Conservation (phyloP, 805 yeast genomes). For the Lachancea nothofagi region DNA sequence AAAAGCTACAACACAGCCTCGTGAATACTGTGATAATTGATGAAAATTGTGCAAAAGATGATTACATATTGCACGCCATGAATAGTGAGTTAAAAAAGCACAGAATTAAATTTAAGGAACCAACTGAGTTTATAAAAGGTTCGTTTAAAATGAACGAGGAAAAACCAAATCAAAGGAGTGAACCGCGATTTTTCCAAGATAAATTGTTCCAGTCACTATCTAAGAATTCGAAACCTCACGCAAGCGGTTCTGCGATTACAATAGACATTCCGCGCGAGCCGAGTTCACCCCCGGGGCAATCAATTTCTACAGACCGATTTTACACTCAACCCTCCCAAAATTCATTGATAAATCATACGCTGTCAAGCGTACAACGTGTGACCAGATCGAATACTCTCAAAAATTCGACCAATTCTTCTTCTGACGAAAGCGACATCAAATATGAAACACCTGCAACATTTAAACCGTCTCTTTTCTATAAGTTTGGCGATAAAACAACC, state of each 20-base stretch:
- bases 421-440: background rate
- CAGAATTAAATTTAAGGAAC: background rate
- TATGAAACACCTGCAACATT: constrained; percentile 27
- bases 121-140: background rate
- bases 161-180: background rate
- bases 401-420: background rate
- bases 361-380: constrained; percentile 3
- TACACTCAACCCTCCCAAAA: background rate
- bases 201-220: background rate
- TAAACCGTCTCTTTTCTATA: constrained; percentile 43
- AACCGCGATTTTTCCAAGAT: constrained; percentile 1
- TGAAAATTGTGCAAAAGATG: background rate
- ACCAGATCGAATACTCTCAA: constrained; percentile 2
- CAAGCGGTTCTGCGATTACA: background rate
- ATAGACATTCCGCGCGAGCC: constrained; percentile 1
- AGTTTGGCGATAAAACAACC: constrained; percentile 48
- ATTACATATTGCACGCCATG: background rate
- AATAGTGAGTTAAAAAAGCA: background rate
- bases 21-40: background rate
- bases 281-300: background rate
- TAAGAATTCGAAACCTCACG: background rate
- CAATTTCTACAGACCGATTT: constrained; percentile 2
- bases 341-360: constrained; percentile 3
- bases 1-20: background rate
- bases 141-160: background rate